Evolutionary conservation across 495 filamentous ascomycete genomes (phyloP).

Genomic region (Jackrogersella multiformis): DNA sequence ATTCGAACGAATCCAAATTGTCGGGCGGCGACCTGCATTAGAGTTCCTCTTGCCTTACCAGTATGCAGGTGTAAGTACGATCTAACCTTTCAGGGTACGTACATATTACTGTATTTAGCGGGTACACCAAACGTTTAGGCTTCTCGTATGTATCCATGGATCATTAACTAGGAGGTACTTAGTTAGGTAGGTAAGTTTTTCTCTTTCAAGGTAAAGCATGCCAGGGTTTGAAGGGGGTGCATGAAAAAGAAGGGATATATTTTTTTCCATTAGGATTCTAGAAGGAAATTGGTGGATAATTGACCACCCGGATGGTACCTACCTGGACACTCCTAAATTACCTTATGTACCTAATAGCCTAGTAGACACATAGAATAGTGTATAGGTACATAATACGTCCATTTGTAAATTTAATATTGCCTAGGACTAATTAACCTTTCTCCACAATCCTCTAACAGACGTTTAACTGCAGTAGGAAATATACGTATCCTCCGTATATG

Average conservation of each 20-base stretch:
- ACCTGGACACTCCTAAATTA: not conserved
- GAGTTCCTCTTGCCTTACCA: constrained; percentile 17
- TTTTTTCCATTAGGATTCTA: constrained; percentile 39
- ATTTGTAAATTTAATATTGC: too few relatives aligned
- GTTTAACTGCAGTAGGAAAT: constrained; percentile 28
- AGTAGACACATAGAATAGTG: too few relatives aligned
- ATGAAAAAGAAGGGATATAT: constrained; percentile 16
- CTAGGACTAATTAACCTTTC: constrained; percentile 1
- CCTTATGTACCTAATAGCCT: not conserved
- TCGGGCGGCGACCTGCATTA: constrained; percentile 36
- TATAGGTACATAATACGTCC: too few relatives aligned
- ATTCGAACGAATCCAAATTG: constrained; percentile 25
- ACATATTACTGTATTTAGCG: constrained; percentile 30
- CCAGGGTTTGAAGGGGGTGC: constrained; percentile 33
- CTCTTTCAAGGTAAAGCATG: constrained; percentile 15
- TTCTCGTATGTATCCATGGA: not conserved
- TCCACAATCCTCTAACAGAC: constrained; percentile 31
- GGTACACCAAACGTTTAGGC: constrained; percentile 15
- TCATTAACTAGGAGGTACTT: too few relatives aligned
- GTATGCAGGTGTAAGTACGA: constrained; percentile 25
- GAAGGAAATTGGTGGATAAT: constrained; percentile 32
- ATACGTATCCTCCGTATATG: constrained; percentile 8
- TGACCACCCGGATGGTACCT: not conserved
- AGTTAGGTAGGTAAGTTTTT: too few relatives aligned
- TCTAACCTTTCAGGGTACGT: constrained; percentile 22